Percentiles rank a stretch among this genome's conserved stretches.
Evolutionary conservation across 2,329 filamentous ascomycete species (phyloP).

Genomic region (Penicillium aurantiogriseum): DNA sequence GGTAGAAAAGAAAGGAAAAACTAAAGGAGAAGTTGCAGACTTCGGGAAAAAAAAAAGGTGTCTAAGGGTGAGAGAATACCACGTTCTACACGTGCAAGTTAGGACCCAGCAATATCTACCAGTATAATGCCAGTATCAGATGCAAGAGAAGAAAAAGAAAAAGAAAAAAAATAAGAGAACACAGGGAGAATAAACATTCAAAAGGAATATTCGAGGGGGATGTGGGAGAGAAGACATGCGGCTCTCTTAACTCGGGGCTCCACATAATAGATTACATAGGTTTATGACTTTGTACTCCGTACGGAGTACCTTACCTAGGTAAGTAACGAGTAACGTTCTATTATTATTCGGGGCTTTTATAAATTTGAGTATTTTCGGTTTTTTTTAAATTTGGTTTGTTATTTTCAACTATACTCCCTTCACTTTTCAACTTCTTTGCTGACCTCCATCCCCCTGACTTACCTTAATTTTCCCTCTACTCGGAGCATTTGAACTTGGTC

Average conservation of each 20-base stretch:
- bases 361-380: background rate
- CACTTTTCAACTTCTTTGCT: background rate
- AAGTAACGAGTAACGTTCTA: background rate
- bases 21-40: background rate
- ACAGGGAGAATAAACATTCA: constrained; percentile 1
- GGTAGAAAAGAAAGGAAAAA: background rate
- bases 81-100: constrained; percentile 4
- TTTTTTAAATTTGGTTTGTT: background rate
- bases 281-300: background rate
- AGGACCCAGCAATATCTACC: background rate
- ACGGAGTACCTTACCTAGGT: no score
- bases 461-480: background rate
- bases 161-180: background rate
- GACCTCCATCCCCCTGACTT: background rate
- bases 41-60: background rate
- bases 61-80: background rate
- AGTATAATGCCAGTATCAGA: constrained; percentile 1
- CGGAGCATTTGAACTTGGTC: constrained; percentile 7
- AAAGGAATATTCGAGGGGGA: constrained; percentile 4
- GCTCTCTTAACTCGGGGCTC: constrained; percentile 1
- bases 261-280: constrained; percentile 3
- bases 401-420: background rate
- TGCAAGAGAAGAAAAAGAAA: background rate
- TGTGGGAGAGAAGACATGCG: background rate
- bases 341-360: background rate